Conservation (phyloP, 129 eudicot species). For the Lactuca saligna region DNA sequence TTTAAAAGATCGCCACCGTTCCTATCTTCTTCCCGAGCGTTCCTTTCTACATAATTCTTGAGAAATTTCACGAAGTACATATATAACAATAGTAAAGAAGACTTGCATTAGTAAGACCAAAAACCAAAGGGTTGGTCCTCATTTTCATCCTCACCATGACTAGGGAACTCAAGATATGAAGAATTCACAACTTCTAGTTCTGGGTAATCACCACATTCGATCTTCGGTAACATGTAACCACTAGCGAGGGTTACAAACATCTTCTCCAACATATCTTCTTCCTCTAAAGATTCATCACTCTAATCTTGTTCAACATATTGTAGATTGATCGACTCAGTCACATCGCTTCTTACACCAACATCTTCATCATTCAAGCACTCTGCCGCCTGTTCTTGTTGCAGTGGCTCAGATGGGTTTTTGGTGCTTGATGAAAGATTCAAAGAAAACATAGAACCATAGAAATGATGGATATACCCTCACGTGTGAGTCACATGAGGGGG, state of each 20-base stretch:
- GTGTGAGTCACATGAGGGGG: too few species aligned
- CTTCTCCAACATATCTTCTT: constrained; percentile 51
- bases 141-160: constrained; percentile 23
- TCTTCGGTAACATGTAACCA: constrained; percentile 41
- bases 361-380: constrained; percentile 36
- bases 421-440: constrained; percentile 14
- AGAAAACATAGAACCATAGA: too few species aligned
- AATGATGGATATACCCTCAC: too few species aligned
- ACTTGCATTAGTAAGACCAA: constrained; percentile 61
- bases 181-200: constrained; percentile 43
- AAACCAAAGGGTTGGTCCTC: constrained; percentile 62
- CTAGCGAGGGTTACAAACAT: constrained; percentile 33
- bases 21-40: neutral
- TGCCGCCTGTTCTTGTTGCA: constrained; percentile 37
- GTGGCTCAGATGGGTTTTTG: constrained; percentile 36
- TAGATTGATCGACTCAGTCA: constrained; percentile 48
- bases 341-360: constrained; percentile 38
- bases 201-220: constrained; percentile 35
- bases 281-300: constrained; percentile 62
- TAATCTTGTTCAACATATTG: constrained; percentile 41
- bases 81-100: neutral
- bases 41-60: constrained; percentile 25
- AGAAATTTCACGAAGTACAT: constrained; percentile 16
- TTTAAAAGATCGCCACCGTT: too few species aligned
- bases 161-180: constrained; percentile 53